phyloP scores from a whole-genome alignment of 2,329 filamentous ascomycete genomes.

The Apiospora saccharicola region DNA sequence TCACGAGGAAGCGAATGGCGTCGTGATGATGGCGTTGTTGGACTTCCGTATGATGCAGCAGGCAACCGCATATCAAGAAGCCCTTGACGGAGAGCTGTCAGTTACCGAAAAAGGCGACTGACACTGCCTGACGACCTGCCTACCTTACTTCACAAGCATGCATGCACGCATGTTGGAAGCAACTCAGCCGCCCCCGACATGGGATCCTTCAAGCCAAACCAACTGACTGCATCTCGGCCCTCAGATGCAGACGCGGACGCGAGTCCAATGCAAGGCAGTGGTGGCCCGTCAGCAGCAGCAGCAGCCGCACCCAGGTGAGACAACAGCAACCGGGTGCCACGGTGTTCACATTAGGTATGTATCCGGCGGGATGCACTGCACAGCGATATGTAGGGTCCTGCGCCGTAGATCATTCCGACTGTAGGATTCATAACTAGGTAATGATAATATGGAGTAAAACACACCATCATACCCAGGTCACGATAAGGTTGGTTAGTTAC shows the following conservation, averaged over 20 bases:
- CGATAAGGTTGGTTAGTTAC: slow-evolving; percentile 4
- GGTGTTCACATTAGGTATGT: neutral
- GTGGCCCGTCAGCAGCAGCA: neutral
- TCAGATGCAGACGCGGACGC: neutral
- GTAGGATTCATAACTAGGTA: neutral
- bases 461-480: neutral
- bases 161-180: neutral
- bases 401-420: slow-evolving; percentile 2
- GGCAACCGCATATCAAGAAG: neutral
- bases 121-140: neutral
- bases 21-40: neutral
- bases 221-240: neutral
- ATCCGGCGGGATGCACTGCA: neutral
- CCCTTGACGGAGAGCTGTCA: neutral
- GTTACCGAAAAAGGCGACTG: neutral
- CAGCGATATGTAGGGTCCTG: neutral
- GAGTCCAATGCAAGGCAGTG: neutral
- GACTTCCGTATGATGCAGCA: neutral
- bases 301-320: neutral
- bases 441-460: slow-evolving; percentile 1
- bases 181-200: neutral
- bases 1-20: neutral
- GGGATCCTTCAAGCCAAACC: neutral
- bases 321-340: neutral
- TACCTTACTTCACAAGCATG: neutral